Conservation (phyloP, 495 filamentous ascomycete species). For the Halenospora varia region DNA sequence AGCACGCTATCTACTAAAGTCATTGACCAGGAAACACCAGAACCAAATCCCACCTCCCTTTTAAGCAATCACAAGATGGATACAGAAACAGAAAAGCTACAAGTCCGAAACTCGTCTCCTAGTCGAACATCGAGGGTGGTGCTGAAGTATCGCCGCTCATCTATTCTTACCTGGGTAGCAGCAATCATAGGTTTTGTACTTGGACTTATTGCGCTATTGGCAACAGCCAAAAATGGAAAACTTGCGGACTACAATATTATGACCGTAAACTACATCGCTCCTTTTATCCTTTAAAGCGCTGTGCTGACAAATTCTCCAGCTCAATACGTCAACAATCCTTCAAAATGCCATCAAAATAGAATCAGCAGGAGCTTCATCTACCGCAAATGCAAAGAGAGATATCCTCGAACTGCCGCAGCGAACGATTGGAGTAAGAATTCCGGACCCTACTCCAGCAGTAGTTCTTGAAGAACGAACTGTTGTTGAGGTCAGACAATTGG, state of each 20-base stretch:
- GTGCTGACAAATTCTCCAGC: too few species aligned
- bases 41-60: too few species aligned
- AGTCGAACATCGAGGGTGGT: neutral
- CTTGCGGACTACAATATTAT: slow-evolving; percentile 3
- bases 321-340: slow-evolving; percentile 1
- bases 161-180: slow-evolving; percentile 5
- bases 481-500: neutral
- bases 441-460: neutral
- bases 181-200: slow-evolving; percentile 8
- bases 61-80: too few species aligned
- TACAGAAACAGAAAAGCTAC: neutral
- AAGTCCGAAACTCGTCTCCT: neutral
- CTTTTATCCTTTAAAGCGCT: too few species aligned
- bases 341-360: slow-evolving; percentile 12
- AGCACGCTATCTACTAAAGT: too few species aligned
- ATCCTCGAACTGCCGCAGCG: neutral
- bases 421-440: neutral
- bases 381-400: neutral
- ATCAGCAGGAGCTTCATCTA: neutral
- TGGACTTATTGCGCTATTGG: slow-evolving; percentile 1
- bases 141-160: neutral
- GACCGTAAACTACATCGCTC: too few species aligned
- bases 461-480: neutral
- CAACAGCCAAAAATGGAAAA: neutral
- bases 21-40: too few species aligned